Conservation (phyloP, 768 basidiomycete genomes). For the Lactarius psammicola region DNA sequence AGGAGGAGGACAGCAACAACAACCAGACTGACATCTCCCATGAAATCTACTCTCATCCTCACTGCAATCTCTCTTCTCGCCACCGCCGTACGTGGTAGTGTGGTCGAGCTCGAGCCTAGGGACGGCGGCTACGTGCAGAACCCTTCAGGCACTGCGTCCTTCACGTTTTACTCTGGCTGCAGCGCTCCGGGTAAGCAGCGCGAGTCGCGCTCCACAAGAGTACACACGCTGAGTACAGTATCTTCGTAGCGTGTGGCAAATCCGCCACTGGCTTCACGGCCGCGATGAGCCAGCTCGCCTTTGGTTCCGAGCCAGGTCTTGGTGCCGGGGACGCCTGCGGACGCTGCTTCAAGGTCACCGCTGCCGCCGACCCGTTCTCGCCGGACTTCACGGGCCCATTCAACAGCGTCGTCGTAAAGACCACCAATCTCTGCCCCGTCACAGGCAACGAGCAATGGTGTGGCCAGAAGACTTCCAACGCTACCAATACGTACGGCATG, state of each 20-base stretch:
- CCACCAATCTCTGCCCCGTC: conserved; percentile 46
- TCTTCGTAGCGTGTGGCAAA: conserved; percentile 48
- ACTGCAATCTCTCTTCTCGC: neutral
- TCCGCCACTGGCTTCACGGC: conserved; percentile 52
- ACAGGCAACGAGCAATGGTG: conserved; percentile 54
- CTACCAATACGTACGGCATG: conserved; percentile 43
- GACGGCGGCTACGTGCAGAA: conserved; percentile 56
- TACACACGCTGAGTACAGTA: neutral
- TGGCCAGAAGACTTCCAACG: conserved; percentile 46
- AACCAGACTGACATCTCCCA: too few relatives aligned
- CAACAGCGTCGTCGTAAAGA: conserved; percentile 54
- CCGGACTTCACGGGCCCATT: conserved; percentile 52
- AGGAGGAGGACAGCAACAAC: neutral
- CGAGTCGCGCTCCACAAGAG: neutral
- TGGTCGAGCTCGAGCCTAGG: neutral
- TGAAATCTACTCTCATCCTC: conserved; percentile 2
- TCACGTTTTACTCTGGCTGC: conserved; percentile 56
- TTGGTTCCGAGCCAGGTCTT: conserved; percentile 48
- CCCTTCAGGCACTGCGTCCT: conserved; percentile 51
- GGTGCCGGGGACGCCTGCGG: conserved; percentile 62
- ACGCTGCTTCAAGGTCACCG: conserved; percentile 57
- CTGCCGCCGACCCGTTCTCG: conserved; percentile 50
- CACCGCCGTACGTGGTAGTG: neutral
- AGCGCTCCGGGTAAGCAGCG: conserved; percentile 43
- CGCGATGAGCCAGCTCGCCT: conserved; percentile 58